phyloP scores from a whole-genome alignment of 495 filamentous ascomycete genomes.

The Ramalina intermedia region DNA sequence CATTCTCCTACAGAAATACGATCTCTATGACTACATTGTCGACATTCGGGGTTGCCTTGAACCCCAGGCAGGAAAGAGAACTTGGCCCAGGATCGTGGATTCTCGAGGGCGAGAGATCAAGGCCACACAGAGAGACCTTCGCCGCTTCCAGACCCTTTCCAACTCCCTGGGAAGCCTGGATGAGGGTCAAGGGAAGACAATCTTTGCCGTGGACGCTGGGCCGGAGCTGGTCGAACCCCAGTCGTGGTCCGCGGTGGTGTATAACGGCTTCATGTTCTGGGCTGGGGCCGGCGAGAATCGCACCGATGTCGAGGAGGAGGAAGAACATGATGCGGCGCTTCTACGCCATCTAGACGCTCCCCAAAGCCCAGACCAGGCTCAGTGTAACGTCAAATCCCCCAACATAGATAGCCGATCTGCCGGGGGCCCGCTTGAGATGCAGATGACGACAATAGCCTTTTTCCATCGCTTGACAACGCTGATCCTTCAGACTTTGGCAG shows the following conservation, averaged over 20 bases:
- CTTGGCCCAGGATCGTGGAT: conserved; percentile 65
- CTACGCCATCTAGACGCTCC: conserved; percentile 23
- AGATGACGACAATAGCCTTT: conserved; percentile 74
- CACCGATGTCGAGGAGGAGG: conserved; percentile 25
- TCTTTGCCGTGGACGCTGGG: conserved; percentile 24
- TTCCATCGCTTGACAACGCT: conserved; percentile 76
- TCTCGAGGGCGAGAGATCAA: conserved; percentile 47
- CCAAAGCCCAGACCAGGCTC: conserved; percentile 13
- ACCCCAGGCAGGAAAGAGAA: conserved; percentile 37
- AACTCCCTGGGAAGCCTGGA: conserved; percentile 11
- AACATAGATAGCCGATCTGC: conserved; percentile 11
- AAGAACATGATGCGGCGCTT: conserved; percentile 22
- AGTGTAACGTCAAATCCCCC: conserved; percentile 12
- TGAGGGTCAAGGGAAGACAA: conserved; percentile 12
- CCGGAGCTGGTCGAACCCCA: conserved; percentile 51
- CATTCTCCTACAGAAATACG: conserved; percentile 68
- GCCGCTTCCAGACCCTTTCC: conserved; percentile 48
- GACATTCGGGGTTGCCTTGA: conserved; percentile 56
- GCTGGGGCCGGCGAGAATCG: conserved; percentile 83
- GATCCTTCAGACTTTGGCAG: conserved; percentile 53
- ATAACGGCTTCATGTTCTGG: conserved; percentile 95
- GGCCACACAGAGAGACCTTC: conserved; percentile 81
- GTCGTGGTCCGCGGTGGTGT: conserved; percentile 83
- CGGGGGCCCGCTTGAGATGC: conserved; percentile 18
- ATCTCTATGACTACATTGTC: conserved; percentile 78